Conservation (phyloP, 768 basidiomycete genomes). For the Hypholoma fasciculare region DNA sequence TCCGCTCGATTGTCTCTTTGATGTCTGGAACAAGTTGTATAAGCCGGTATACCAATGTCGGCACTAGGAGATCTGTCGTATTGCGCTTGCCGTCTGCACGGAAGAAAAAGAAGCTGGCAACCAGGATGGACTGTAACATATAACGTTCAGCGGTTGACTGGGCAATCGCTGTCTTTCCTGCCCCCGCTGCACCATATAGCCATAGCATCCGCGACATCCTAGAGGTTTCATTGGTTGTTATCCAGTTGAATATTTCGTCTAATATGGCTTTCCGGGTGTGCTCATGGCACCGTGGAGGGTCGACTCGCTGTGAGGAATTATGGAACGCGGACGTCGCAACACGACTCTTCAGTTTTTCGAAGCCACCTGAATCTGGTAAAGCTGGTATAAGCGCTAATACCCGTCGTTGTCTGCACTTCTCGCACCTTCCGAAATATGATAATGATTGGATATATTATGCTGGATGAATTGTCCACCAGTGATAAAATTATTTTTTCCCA, state of each 20-base stretch:
- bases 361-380: neutral
- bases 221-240: neutral
- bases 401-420: too few species aligned
- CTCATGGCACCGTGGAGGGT: neutral
- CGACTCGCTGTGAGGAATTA: neutral
- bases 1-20: neutral
- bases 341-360: neutral
- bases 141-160: slow-evolving; percentile 2
- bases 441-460: too few species aligned
- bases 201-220: neutral
- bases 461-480: too few species aligned
- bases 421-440: too few species aligned
- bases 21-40: neutral
- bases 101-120: slow-evolving; percentile 9
- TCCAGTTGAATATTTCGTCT: neutral
- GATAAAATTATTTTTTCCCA: too few species aligned
- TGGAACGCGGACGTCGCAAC: neutral
- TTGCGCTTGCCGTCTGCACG: neutral
- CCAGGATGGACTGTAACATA: neutral
- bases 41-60: slow-evolving; percentile 5
- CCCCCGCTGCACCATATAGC: slow-evolving; percentile 4
- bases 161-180: slow-evolving; percentile 1
- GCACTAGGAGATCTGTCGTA: neutral
- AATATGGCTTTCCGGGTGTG: neutral
- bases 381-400: too few species aligned